Percentiles rank a stretch among this genome's conserved stretches.
Conservation (phyloP, 2,329 filamentous ascomycete genomes). For the Endoconidiophora laricicola region DNA sequence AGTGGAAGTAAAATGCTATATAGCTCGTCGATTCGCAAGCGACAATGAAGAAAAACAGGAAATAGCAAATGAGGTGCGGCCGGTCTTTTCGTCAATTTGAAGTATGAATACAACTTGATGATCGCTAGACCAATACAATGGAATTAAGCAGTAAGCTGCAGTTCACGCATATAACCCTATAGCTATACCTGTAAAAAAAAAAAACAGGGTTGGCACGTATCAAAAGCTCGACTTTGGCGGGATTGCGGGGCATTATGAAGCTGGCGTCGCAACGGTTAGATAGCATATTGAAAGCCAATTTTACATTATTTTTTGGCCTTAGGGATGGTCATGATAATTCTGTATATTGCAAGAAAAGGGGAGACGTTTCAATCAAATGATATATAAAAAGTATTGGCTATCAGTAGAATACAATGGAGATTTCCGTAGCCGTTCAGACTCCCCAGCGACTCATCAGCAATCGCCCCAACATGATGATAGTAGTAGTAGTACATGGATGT, state of each 20-base stretch:
- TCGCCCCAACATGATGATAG: background rate
- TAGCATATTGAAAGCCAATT: background rate
- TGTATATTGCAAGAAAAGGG: too few species aligned
- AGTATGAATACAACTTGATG: too few species aligned
- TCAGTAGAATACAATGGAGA: conserved; percentile 12
- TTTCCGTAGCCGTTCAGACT: conserved; percentile 9
- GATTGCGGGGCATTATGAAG: background rate
- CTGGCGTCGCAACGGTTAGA: background rate
- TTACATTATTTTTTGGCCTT: too few species aligned
- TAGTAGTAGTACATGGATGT: conserved; percentile 7
- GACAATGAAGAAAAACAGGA: background rate
- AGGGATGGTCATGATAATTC: too few species aligned
- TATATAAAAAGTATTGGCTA: conserved; percentile 1
- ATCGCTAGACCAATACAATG: too few species aligned
- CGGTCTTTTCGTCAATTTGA: too few species aligned
- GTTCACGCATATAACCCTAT: too few species aligned
- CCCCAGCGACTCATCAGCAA: background rate
- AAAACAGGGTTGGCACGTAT: too few species aligned
- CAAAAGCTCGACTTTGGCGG: background rate
- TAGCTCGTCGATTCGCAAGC: too few species aligned
- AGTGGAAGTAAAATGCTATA: too few species aligned
- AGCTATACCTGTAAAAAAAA: too few species aligned
- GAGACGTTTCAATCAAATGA: background rate
- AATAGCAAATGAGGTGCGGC: background rate
- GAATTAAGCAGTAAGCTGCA: too few species aligned